Conservation (phyloP, 352 stramenopile species). For the Phytophthora colocasiae region DNA sequence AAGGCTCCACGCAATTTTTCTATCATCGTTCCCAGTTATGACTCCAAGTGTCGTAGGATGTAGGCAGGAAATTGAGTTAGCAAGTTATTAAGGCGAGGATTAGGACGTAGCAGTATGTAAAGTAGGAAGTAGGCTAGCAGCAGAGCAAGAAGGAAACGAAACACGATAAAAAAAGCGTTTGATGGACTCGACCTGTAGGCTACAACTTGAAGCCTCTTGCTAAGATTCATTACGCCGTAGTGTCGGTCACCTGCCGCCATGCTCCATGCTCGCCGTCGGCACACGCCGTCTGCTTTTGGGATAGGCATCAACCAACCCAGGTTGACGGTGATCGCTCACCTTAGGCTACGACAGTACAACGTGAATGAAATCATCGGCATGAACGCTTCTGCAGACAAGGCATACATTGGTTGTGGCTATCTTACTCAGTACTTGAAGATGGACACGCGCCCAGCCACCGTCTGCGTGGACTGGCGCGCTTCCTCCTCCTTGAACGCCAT, state of each 20-base stretch:
- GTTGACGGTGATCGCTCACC: constrained; percentile 3
- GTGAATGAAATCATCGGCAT: background rate
- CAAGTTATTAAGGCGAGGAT: constrained; percentile 41
- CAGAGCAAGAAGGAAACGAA: constrained; percentile 30
- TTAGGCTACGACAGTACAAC: constrained; percentile 2
- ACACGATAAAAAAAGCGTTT: constrained; percentile 27
- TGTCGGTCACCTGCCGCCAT: background rate
- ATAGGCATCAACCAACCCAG: constrained; percentile 7
- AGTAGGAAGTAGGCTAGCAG: constrained; percentile 39
- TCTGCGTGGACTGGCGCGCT: constrained; percentile 72
- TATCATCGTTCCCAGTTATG: constrained; percentile 35
- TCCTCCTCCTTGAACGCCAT: constrained; percentile 94
- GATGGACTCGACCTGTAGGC: constrained; percentile 4
- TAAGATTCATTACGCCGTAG: background rate
- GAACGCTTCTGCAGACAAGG: constrained; percentile 9
- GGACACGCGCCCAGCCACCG: constrained; percentile 65
- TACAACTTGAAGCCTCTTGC: background rate
- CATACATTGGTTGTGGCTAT: constrained; percentile 10
- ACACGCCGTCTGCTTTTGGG: constrained; percentile 7
- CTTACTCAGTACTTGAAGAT: constrained; percentile 77
- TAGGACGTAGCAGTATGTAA: constrained; percentile 45
- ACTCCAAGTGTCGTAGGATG: constrained; percentile 43
- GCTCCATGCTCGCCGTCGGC: constrained; percentile 4
- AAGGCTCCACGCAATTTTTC: constrained; percentile 25
- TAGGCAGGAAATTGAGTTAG: constrained; percentile 45